These are phyloP conservation scores for Nissolia schottii DNA, from an alignment of 306 rosid genomes.

Conservation along the genomic window DNA sequence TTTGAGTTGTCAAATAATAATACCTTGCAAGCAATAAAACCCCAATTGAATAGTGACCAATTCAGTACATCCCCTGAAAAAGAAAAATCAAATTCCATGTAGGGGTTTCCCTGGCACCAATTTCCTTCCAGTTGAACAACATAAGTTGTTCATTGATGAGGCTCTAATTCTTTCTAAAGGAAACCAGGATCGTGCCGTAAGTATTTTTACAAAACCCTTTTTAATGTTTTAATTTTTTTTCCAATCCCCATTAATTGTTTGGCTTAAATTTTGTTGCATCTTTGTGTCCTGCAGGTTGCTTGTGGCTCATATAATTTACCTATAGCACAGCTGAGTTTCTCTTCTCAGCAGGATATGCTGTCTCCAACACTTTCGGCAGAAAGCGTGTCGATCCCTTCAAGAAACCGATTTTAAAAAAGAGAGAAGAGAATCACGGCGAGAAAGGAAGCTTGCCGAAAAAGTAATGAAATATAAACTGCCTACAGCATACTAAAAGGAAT, in stretches of 20 bases:
- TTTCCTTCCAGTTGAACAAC: conserved; percentile 38
- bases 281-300: conserved; percentile 28
- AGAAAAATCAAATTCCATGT: conserved; percentile 24
- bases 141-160: conserved; percentile 32
- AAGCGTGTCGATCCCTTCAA: conserved; percentile 18
- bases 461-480: too few relatives aligned
- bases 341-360: conserved; percentile 47
- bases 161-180: conserved; percentile 35
- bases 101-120: conserved; percentile 18
- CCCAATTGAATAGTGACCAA: conserved; percentile 31
- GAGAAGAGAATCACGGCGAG: too few relatives aligned
- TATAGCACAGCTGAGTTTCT: conserved; percentile 33
- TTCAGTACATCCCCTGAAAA: conserved; percentile 29
- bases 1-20: conserved; percentile 47
- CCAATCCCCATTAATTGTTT: not conserved
- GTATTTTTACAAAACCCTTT: conserved; percentile 12
- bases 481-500: too few relatives aligned
- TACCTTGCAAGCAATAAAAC: conserved; percentile 46
- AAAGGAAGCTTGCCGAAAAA: too few relatives aligned
- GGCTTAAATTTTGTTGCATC: not conserved
- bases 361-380: conserved; percentile 35
- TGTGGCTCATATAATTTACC: conserved; percentile 38
- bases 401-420: too few relatives aligned
- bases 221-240: too few relatives aligned
- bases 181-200: conserved; percentile 47